These are phyloP conservation scores for Ceratobasidium sp. DNA, from an alignment of 1,284 basidiomycete genomes.

Conservation along the genomic window DNA sequence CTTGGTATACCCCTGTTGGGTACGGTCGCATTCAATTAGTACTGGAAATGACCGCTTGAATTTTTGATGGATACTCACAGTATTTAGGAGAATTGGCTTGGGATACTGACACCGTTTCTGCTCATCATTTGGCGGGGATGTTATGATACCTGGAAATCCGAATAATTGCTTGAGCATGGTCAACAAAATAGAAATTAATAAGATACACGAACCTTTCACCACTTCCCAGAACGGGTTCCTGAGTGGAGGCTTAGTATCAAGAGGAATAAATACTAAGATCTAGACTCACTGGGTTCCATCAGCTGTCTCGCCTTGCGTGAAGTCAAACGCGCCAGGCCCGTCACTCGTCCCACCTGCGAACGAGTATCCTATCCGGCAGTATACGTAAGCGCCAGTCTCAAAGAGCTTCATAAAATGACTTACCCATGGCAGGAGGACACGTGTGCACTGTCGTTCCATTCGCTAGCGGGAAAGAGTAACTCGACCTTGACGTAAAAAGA, in stretches of 20 bases:
- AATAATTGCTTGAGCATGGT: neutral
- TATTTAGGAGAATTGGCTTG: conserved; percentile 81
- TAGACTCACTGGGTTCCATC: conserved; percentile 66
- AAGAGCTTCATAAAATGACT: too few relatives aligned
- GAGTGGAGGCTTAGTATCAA: conserved; percentile 38
- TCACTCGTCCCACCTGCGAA: conserved; percentile 85
- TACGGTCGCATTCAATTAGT: conserved; percentile 4
- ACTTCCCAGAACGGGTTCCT: conserved; percentile 87
- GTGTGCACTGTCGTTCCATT: conserved; percentile 76
- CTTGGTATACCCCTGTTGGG: conserved; percentile 67
- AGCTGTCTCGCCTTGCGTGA: conserved; percentile 73
- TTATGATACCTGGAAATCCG: conserved; percentile 63
- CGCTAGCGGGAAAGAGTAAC: conserved; percentile 69
- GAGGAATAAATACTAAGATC: neutral
- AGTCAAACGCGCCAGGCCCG: conserved; percentile 84
- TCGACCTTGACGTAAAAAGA: conserved; percentile 60
- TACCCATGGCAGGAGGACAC: conserved; percentile 82
- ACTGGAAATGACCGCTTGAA: conserved; percentile 23
- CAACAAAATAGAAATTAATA: neutral
- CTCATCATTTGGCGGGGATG: conserved; percentile 66
- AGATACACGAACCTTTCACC: conserved; percentile 66
- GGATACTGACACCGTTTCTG: conserved; percentile 79
- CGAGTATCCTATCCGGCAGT: conserved; percentile 64
- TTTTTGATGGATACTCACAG: conserved; percentile 56
- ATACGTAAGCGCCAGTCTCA: conserved; percentile 46